A percentile compares a stretch with the other conserved stretches of the same genome.
Evolutionary conservation across 2,329 filamentous ascomycete genomes (phyloP).

Genomic region (Madurella fahalii): DNA sequence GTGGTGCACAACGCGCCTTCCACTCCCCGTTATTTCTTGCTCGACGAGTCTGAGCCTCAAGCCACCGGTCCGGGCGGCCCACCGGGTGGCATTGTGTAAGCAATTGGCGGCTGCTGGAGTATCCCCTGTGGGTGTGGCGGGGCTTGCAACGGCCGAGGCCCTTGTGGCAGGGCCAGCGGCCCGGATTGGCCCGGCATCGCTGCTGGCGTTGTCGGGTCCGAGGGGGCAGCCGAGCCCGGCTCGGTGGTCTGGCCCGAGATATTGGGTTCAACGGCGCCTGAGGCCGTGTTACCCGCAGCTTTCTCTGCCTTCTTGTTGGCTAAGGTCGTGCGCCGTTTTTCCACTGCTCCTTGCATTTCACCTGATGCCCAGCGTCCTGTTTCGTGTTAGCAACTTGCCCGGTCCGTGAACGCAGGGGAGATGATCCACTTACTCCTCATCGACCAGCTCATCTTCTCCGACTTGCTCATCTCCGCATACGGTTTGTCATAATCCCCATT

Average conservation of each 20-base stretch:
- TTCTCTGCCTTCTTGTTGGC: slow-evolving; percentile 27
- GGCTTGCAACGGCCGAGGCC: neutral
- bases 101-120: slow-evolving; percentile 10
- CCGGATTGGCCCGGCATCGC: slow-evolving; percentile 11
- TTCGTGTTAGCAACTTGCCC: slow-evolving; percentile 9
- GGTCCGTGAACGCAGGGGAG: neutral
- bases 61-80: slow-evolving; percentile 1
- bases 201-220: slow-evolving; percentile 16
- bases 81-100: slow-evolving; percentile 5
- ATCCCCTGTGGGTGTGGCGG: neutral
- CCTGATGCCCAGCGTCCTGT: slow-evolving; percentile 27
- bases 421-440: slow-evolving; percentile 54
- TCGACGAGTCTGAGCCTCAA: neutral
- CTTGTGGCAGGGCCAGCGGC: slow-evolving; percentile 15
- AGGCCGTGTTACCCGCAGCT: slow-evolving; percentile 2
- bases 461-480: slow-evolving; percentile 60
- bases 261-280: neutral
- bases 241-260: slow-evolving; percentile 8
- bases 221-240: slow-evolving; percentile 13
- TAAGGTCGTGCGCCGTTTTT: slow-evolving; percentile 26
- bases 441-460: slow-evolving; percentile 62
- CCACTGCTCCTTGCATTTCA: slow-evolving; percentile 28
- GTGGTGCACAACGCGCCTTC: too few relatives aligned
- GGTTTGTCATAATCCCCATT: slow-evolving; percentile 41
- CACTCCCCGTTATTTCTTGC: too few relatives aligned